Evolutionary conservation across 352 stramenopile genomes (phyloP).

Genomic region (Phytophthora parvispora): DNA sequence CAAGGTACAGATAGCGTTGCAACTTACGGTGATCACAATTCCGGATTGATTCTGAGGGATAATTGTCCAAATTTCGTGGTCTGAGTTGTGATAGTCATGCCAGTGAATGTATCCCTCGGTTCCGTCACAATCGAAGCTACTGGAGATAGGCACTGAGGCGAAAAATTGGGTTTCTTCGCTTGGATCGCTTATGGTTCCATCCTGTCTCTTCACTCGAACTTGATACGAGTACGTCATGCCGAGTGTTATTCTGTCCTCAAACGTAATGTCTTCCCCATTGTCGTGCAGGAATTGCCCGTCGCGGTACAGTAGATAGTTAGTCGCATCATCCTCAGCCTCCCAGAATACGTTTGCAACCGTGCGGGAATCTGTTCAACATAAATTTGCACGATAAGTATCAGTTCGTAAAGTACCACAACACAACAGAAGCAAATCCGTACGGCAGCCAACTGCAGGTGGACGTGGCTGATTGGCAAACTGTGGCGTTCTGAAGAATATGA

Average conservation of each 20-base stretch:
- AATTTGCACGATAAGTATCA: too few relatives aligned
- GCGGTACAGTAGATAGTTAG: slow-evolving; percentile 53
- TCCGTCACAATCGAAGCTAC: slow-evolving; percentile 42
- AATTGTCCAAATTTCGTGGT: slow-evolving; percentile 52
- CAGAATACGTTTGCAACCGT: slow-evolving; percentile 46
- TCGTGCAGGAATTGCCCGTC: slow-evolving; percentile 29
- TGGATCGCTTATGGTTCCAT: slow-evolving; percentile 25
- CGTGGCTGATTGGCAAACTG: slow-evolving; percentile 43
- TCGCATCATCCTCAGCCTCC: slow-evolving; percentile 29
- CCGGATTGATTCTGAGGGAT: slow-evolving; percentile 20
- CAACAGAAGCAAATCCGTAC: slow-evolving; percentile 53
- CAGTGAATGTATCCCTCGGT: slow-evolving; percentile 45
- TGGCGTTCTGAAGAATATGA: slow-evolving; percentile 54
- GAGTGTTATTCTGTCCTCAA: slow-evolving; percentile 45
- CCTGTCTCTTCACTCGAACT: slow-evolving; percentile 25
- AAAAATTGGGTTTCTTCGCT: slow-evolving; percentile 48
- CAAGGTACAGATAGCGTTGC: too few relatives aligned
- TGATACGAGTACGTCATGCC: slow-evolving; percentile 57
- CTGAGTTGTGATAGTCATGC: slow-evolving; percentile 47
- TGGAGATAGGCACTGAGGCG: slow-evolving; percentile 2
- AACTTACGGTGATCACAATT: slow-evolving; percentile 57
- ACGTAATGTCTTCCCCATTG: slow-evolving; percentile 35
- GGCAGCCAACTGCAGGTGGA: slow-evolving; percentile 56
- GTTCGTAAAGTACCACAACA: too few relatives aligned
- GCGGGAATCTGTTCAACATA: slow-evolving; percentile 43